phyloP scores from a whole-genome alignment of 108 stramenopile genomes.

The Pinguiococcus pyrenoidosus region DNA sequence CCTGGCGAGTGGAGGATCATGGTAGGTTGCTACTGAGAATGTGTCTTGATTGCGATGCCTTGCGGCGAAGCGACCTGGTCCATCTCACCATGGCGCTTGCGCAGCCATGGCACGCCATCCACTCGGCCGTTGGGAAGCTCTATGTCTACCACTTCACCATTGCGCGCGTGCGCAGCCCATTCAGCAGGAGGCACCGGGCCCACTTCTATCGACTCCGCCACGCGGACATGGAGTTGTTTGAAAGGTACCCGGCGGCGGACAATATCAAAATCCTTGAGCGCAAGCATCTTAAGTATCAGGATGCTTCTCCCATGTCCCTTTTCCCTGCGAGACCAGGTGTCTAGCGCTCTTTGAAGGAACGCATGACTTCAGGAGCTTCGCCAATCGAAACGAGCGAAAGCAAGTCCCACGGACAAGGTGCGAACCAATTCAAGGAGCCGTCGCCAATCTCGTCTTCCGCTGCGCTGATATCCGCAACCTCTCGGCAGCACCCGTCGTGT shows the following conservation, averaged over 20 bases:
- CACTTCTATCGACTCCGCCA: background rate
- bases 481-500: background rate
- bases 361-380: constrained; percentile 32
- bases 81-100: too few relatives aligned
- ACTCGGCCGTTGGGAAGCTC: constrained; percentile 14
- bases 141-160: constrained; percentile 29
- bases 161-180: constrained; percentile 8
- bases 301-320: too few relatives aligned
- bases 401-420: background rate
- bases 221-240: constrained; percentile 16
- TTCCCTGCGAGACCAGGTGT: background rate
- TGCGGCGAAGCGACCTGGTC: too few relatives aligned
- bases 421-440: background rate
- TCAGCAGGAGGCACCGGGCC: constrained; percentile 11
- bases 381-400: constrained; percentile 12
- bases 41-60: too few relatives aligned
- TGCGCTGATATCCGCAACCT: too few relatives aligned
- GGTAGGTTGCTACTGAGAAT: too few relatives aligned
- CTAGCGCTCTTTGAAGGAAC: constrained; percentile 13
- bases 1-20: too few relatives aligned
- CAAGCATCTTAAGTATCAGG: too few relatives aligned
- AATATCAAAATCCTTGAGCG: too few relatives aligned
- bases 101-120: constrained; percentile 18
- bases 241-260: too few relatives aligned
- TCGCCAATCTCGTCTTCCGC: too few relatives aligned